Evolutionary conservation across 225 moss, liverwort and hornwort species (phyloP).

Genomic region (Ulota crispa): DNA sequence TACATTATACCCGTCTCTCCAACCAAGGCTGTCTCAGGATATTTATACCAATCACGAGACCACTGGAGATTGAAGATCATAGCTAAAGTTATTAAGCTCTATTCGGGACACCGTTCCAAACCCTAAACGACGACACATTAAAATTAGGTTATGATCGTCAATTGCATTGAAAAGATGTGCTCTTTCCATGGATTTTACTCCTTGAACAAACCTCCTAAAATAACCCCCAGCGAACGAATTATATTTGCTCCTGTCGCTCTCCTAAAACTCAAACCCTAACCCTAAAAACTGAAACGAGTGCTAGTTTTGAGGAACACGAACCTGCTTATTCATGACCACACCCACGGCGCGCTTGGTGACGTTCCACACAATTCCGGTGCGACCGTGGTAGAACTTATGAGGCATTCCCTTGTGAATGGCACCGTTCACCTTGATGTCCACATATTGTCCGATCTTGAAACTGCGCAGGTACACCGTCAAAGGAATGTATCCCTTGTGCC

Average conservation of each 20-base stretch:
- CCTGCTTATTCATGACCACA: conserved; percentile 48
- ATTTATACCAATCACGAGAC: not conserved
- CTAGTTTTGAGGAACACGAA: not conserved
- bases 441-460: conserved; percentile 15
- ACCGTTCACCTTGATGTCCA: conserved; percentile 31
- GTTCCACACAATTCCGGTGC: conserved; percentile 28
- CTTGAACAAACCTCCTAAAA: not conserved
- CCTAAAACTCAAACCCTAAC: not conserved
- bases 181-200: not conserved
- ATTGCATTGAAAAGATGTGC: not conserved
- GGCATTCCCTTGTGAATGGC: conserved; percentile 31
- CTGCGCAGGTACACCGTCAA: conserved; percentile 10
- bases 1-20: not conserved
- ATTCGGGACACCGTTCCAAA: not conserved
- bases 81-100: not conserved
- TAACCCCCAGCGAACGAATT: not conserved
- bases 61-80: not conserved
- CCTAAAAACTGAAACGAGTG: not conserved
- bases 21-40: not conserved
- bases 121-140: not conserved
- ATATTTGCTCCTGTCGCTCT: not conserved
- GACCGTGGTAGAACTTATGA: conserved; percentile 25
- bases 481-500: conserved; percentile 20
- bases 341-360: conserved; percentile 51
- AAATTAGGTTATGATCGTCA: not conserved